Base-by-base conservation (phyloP, 139 green algal genomes). In the Volvox reticuliferus region DNA sequence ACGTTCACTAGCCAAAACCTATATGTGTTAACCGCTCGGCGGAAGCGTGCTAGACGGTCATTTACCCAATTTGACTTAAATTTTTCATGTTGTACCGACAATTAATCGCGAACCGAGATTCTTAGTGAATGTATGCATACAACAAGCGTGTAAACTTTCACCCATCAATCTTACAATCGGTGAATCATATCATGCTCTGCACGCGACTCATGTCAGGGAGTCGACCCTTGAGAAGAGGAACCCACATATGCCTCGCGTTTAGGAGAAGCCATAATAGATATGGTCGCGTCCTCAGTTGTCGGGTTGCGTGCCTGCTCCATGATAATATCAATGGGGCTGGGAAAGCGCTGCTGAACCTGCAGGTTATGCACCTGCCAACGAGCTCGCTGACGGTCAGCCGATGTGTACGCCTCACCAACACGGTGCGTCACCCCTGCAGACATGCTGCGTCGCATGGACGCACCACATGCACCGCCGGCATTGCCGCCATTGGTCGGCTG, bases 281-380 rank as follows among this genome's bases (percentile, higher is more conserved):
- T 84, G 13, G 78, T 84, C 1, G 22, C 19, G 35, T 84, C 78
- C 14, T 20, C 37, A 9, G 78, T 24, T 19, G 36, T 84, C 14
- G 79, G 79, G 50, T 86, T 86, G n/a, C 81, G 61, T 18, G 86
- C 86, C 86, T 90, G 85, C 69, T 90, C 50, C 73, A 90, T 62
- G 9, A 90, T 33, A 32, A 90, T 83, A 24, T 84, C 73, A 24
- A 76, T 76, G 3, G 86, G 86, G 73, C 86, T 90, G n/a, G 86
- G 73, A 18, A 61, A 76, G 0, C 86, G 86, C 30, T 75, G 36
- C 1, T 35, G 36, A 14, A 24, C 82, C 65, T 37, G 63, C 65
- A 35, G 28, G 35, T 33, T 68, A 24, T 71, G 50, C 44, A 90
- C 20, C 73, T 90, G 50, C 86, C 86, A 90, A 12, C 32, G 67